These are phyloP conservation scores for Domatiomyces globalis DNA, from an alignment of 2,329 filamentous ascomycete species.

Conservation along the genomic window DNA sequence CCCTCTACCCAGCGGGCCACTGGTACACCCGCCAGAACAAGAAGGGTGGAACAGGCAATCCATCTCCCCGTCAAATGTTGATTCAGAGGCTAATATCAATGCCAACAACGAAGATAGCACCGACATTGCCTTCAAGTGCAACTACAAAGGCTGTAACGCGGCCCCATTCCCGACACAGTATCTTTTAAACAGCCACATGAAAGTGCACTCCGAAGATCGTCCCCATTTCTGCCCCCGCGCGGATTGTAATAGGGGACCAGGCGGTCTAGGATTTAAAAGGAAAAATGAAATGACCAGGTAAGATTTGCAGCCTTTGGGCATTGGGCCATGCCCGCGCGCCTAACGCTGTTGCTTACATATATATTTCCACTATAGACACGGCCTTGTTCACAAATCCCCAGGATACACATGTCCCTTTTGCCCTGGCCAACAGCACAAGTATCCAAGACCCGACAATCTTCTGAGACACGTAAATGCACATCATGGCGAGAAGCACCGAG, in stretches of 20 bases:
- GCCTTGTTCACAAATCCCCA: slow-evolving; percentile 83
- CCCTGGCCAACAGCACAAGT: slow-evolving; percentile 82
- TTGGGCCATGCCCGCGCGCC: too few species aligned
- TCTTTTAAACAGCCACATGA: slow-evolving; percentile 44
- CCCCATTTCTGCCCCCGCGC: slow-evolving; percentile 49
- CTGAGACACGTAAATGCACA: slow-evolving; percentile 91
- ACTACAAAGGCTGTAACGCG: slow-evolving; percentile 42
- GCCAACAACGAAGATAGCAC: slow-evolving; percentile 2
- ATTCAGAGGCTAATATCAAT: neutral
- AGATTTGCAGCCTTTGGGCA: neutral
- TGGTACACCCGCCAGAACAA: slow-evolving; percentile 1
- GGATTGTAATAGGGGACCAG: slow-evolving; percentile 43
- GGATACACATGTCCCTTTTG: slow-evolving; percentile 96
- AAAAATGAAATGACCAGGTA: slow-evolving; percentile 52
- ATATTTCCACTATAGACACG: slow-evolving; percentile 35
- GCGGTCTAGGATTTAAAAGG: slow-evolving; percentile 54
- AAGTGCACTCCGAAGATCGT: slow-evolving; percentile 49
- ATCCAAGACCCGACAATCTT: slow-evolving; percentile 87
- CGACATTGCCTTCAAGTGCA: slow-evolving; percentile 35
- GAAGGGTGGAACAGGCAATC: neutral
- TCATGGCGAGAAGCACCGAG: slow-evolving; percentile 77
- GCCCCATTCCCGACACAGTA: slow-evolving; percentile 51
- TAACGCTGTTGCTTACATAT: neutral
- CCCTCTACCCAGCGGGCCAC: slow-evolving; percentile 1
- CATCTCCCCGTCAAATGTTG: neutral